These are phyloP conservation scores for Microascus cirrosus DNA, from an alignment of 2,329 filamentous ascomycete genomes.

Conservation along the genomic window DNA sequence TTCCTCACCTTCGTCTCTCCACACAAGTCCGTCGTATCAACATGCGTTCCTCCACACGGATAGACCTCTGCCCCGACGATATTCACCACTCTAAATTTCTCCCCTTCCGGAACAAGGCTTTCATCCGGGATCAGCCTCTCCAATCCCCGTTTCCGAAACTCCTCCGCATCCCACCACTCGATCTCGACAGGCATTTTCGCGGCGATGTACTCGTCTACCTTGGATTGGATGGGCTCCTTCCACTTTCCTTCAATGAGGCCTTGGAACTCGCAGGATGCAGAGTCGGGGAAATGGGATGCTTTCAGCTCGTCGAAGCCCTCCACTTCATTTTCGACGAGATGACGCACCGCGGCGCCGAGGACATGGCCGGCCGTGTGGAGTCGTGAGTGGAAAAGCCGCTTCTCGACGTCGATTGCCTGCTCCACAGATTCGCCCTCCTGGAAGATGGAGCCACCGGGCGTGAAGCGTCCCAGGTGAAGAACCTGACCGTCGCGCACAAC, in stretches of 20 bases:
- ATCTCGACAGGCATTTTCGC: conserved; percentile 48
- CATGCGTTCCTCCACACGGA: conserved; percentile 68
- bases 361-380: conserved; percentile 67
- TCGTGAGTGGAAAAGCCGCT: conserved; percentile 52
- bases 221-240: conserved; percentile 50
- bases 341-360: conserved; percentile 54
- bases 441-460: conserved; percentile 19
- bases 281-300: conserved; percentile 59
- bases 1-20: conserved; percentile 55
- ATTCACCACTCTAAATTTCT: conserved; percentile 55
- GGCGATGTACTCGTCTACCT: conserved; percentile 46
- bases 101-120: conserved; percentile 29
- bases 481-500: conserved; percentile 39
- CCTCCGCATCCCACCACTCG: conserved; percentile 56
- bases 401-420: conserved; percentile 49
- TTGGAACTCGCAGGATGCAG: conserved; percentile 55
- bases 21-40: conserved; percentile 45
- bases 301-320: conserved; percentile 53
- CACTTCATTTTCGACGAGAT: conserved; percentile 40
- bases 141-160: conserved; percentile 42
- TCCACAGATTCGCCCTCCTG: conserved; percentile 28
- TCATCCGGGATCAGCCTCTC: conserved; percentile 44
- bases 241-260: conserved; percentile 54
- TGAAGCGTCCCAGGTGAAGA: conserved; percentile 54
- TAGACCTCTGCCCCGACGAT: conserved; percentile 60